phyloP scores from a whole-genome alignment of 2,329 filamentous ascomycete genomes.

The Fusarium burgessii region DNA sequence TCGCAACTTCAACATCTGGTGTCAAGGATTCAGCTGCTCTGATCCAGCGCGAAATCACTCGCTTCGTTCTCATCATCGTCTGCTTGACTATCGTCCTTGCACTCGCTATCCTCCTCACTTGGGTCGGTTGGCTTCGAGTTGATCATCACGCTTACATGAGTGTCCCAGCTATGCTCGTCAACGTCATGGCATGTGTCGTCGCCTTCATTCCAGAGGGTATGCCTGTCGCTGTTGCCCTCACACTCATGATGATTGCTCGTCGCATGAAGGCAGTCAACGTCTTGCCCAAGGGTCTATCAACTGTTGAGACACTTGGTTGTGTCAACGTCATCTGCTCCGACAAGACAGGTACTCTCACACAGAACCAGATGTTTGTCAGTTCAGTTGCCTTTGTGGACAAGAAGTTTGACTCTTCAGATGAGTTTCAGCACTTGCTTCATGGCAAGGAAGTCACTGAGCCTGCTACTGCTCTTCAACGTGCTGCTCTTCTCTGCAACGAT shows the following conservation, averaged over 20 bases:
- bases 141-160: constrained; percentile 55
- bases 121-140: constrained; percentile 55
- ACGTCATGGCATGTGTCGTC: constrained; percentile 59
- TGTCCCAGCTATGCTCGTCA: constrained; percentile 58
- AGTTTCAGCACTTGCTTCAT: constrained; percentile 38
- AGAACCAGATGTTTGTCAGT: constrained; percentile 60
- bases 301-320: constrained; percentile 58
- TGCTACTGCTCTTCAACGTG: constrained; percentile 17
- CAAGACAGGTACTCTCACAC: constrained; percentile 58
- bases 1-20: constrained; percentile 52
- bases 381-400: constrained; percentile 54
- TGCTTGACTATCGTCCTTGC: constrained; percentile 54
- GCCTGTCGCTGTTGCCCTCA: constrained; percentile 55
- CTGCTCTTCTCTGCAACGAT: constrained; percentile 55
- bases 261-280: constrained; percentile 58
- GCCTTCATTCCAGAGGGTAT: constrained; percentile 57
- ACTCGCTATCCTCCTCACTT: constrained; percentile 59
- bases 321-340: constrained; percentile 60
- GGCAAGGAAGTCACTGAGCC: background rate
- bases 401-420: constrained; percentile 41
- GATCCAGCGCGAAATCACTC: constrained; percentile 57
- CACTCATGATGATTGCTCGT: constrained; percentile 57
- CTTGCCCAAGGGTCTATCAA: constrained; percentile 57
- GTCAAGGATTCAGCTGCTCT: constrained; percentile 55
- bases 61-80: constrained; percentile 59